Conservation (phyloP, 164 flowering plant genomes). For the Litsea cubeba region DNA sequence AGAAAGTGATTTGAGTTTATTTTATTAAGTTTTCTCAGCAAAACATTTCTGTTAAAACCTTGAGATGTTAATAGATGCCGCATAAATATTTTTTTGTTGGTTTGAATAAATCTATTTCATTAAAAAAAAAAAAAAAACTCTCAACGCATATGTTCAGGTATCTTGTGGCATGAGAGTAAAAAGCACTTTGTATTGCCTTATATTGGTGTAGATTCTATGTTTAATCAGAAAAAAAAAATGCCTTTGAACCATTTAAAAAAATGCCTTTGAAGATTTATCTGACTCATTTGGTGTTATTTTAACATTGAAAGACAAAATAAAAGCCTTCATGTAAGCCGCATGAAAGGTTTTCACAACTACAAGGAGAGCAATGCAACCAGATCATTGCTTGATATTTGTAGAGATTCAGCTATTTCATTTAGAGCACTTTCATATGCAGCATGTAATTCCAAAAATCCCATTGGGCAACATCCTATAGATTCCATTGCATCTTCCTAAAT, state of each 20-base stretch:
- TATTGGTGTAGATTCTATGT: too few relatives aligned
- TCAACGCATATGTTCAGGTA: too few relatives aligned
- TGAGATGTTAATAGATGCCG: too few relatives aligned
- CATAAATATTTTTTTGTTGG: too few relatives aligned
- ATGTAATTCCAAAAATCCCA: conserved; percentile 32
- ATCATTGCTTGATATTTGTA: conserved; percentile 78
- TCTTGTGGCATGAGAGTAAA: too few relatives aligned
- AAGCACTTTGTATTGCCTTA: too few relatives aligned
- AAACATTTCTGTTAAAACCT: too few relatives aligned
- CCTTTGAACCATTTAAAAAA: conserved; percentile 9
- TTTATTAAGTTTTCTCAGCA: too few relatives aligned
- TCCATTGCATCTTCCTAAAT: not conserved
- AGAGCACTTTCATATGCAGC: conserved; percentile 52
- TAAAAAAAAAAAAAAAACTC: too few relatives aligned
- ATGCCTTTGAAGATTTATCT: conserved; percentile 64
- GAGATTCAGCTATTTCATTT: conserved; percentile 62
- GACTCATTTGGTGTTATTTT: conserved; percentile 24
- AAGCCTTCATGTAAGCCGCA: conserved; percentile 69
- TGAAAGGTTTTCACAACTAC: conserved; percentile 89
- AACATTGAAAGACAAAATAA: conserved; percentile 31
- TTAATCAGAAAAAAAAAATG: too few relatives aligned
- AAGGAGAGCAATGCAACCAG: conserved; percentile 65
- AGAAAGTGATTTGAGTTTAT: too few relatives aligned
- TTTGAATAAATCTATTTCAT: too few relatives aligned
- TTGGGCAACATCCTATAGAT: conserved; percentile 4